Evolutionary conservation across 2,329 filamentous ascomycete genomes (phyloP).

Genomic region (Diaporthe batatas): DNA sequence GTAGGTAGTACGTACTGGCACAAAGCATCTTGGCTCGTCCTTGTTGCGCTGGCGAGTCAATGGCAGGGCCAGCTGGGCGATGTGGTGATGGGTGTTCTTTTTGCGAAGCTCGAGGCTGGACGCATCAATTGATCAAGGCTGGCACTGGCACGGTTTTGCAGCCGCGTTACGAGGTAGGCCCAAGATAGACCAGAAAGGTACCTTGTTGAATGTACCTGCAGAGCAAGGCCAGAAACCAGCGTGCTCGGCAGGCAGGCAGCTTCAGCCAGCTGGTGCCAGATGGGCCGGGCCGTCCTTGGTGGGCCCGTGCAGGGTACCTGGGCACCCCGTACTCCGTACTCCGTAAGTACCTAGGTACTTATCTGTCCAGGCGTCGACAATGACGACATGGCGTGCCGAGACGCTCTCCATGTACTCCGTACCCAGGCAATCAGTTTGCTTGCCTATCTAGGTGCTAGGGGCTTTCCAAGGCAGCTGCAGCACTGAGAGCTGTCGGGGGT

Average conservation of each 20-base stretch:
- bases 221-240: background rate
- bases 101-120: constrained; percentile 21
- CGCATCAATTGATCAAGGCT: background rate
- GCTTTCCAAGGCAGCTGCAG: background rate
- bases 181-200: background rate
- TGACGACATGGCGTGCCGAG: constrained; percentile 16
- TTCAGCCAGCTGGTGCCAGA: constrained; percentile 6
- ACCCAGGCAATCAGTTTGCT: background rate
- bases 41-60: constrained; percentile 3
- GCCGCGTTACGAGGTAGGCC: constrained; percentile 13
- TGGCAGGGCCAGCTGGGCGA: constrained; percentile 20
- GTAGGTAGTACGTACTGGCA: constrained; percentile 37
- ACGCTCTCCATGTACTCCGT: background rate
- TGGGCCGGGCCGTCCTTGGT: background rate
- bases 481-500: background rate
- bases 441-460: background rate
- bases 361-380: background rate
- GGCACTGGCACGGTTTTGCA: constrained; percentile 35
- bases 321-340: too few species aligned
- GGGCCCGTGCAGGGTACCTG: too few species aligned
- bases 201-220: background rate
- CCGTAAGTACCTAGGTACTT: background rate
- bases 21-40: constrained; percentile 40
- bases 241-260: too few species aligned
- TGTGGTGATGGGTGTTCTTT: constrained; percentile 13